phyloP scores from a whole-genome alignment of 2,329 filamentous ascomycete species.

The Cladosporium sp. region DNA sequence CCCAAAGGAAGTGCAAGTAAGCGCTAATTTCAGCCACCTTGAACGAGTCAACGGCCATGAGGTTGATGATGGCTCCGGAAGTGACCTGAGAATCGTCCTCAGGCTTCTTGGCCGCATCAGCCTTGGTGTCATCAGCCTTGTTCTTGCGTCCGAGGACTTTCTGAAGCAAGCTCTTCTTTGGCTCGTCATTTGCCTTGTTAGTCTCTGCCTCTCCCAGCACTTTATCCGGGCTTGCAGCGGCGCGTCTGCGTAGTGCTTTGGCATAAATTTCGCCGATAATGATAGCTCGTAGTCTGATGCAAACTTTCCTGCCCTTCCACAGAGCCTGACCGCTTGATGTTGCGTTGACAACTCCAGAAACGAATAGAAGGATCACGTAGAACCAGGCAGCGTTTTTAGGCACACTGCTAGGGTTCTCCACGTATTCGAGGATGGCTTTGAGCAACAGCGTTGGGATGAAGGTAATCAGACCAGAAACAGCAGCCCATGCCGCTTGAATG shows the following conservation, averaged over 20 bases:
- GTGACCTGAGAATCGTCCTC: conserved; percentile 65
- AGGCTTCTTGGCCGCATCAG: conserved; percentile 40
- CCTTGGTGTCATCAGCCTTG: conserved; percentile 48
- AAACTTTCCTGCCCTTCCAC: conserved; percentile 92
- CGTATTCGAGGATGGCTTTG: conserved; percentile 87
- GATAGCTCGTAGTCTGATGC: conserved; percentile 87
- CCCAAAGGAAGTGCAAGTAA: conserved; percentile 95
- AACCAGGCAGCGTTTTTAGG: conserved; percentile 92
- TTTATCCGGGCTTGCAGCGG: conserved; percentile 72
- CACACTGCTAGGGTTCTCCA: conserved; percentile 75
- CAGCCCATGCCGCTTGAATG: conserved; percentile 77
- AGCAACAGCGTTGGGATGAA: conserved; percentile 90
- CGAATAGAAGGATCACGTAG: conserved; percentile 85
- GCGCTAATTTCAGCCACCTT: conserved; percentile 94
- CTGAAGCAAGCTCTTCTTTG: conserved; percentile 45
- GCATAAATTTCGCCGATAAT: conserved; percentile 97
- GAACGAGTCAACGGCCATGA: conserved; percentile 99
- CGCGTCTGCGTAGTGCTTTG: conserved; percentile 89
- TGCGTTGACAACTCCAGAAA: conserved; percentile 78
- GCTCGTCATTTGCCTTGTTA: conserved; percentile 47
- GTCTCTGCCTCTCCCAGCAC: conserved; percentile 57
- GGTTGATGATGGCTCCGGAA: conserved; percentile 96
- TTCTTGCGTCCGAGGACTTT: conserved; percentile 62
- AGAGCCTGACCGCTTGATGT: conserved; percentile 82
- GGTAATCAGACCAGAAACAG: conserved; percentile 76